Evolutionary conservation across 2,329 filamentous ascomycete genomes (phyloP).

Genomic region (Cercospora citrullina): DNA sequence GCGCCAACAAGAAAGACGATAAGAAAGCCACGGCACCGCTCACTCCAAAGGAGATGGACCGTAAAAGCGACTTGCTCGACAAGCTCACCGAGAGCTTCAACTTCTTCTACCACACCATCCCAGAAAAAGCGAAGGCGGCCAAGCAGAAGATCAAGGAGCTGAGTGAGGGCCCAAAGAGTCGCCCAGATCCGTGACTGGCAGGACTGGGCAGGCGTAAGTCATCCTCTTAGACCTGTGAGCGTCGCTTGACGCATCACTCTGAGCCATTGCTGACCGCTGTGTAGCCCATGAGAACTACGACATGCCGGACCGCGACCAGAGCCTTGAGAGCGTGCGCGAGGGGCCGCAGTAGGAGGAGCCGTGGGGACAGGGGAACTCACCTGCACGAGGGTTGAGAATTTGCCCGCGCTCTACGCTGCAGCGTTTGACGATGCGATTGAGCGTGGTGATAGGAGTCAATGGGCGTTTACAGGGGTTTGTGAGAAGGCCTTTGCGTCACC

Average conservation of each 20-base stretch:
- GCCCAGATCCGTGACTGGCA: neutral
- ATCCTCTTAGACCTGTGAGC: neutral
- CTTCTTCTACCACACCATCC: neutral
- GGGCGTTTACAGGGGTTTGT: neutral
- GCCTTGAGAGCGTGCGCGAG: neutral
- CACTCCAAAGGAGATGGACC: neutral
- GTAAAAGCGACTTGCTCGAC: neutral
- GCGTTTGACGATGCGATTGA: neutral
- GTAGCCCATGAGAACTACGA: conserved; percentile 3
- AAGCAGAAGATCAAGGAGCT: conserved; percentile 1
- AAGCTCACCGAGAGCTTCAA: neutral
- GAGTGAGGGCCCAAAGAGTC: neutral
- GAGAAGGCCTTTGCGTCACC: neutral
- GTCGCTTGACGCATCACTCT: neutral
- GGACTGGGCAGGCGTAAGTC: neutral
- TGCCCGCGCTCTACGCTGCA: neutral
- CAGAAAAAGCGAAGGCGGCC: neutral
- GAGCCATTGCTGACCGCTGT: neutral
- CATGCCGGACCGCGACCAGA: neutral
- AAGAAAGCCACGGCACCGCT: neutral
- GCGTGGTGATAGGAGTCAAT: neutral
- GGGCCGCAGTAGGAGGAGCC: neutral
- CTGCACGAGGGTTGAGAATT: neutral
- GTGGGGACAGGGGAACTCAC: neutral
- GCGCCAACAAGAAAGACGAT: neutral